A percentile compares a stretch with the other conserved stretches of the same genome.
Evolutionary conservation across 2,329 filamentous ascomycete species (phyloP).

Genomic region (Penicillium vulpinum): DNA sequence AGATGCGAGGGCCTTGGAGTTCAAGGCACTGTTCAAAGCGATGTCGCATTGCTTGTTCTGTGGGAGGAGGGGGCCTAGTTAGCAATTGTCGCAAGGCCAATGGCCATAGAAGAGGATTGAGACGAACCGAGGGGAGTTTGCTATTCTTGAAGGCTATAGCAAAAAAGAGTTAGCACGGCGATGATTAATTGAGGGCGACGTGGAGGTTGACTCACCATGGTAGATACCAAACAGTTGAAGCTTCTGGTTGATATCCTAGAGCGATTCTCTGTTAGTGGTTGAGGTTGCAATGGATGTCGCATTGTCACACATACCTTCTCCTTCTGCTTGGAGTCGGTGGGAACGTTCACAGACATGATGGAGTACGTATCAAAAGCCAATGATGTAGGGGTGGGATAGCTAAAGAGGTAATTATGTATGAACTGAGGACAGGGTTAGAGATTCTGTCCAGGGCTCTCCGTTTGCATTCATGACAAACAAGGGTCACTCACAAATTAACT

Average conservation of each 20-base stretch:
- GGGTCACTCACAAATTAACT: constrained; percentile 16
- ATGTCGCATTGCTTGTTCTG: constrained; percentile 95
- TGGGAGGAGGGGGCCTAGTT: not conserved
- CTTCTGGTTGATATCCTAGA: constrained; percentile 79
- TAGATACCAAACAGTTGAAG: constrained; percentile 92
- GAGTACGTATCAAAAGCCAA: constrained; percentile 2
- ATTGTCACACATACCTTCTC: constrained; percentile 56
- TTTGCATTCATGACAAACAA: constrained; percentile 18
- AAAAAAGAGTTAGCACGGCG: constrained; percentile 11
- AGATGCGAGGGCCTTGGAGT: constrained; percentile 65
- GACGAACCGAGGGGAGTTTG: constrained; percentile 82
- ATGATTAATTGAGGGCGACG: not conserved
- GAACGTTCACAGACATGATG: constrained; percentile 64
- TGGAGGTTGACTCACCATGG: constrained; percentile 49
- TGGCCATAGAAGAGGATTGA: not conserved
- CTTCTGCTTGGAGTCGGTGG: constrained; percentile 71
- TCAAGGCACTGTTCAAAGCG: constrained; percentile 83
- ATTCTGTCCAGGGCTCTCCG: too few species aligned
- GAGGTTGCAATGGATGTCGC: not conserved
- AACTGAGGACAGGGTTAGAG: constrained; percentile 9
- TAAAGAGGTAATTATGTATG: constrained; percentile 13
- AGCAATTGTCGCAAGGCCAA: constrained; percentile 2
- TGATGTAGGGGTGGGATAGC: not conserved
- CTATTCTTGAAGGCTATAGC: constrained; percentile 74
- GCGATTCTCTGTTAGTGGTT: constrained; percentile 11